phyloP scores from a whole-genome alignment of 805 yeast genomes.

The Zygoascus bituminiphila region DNA sequence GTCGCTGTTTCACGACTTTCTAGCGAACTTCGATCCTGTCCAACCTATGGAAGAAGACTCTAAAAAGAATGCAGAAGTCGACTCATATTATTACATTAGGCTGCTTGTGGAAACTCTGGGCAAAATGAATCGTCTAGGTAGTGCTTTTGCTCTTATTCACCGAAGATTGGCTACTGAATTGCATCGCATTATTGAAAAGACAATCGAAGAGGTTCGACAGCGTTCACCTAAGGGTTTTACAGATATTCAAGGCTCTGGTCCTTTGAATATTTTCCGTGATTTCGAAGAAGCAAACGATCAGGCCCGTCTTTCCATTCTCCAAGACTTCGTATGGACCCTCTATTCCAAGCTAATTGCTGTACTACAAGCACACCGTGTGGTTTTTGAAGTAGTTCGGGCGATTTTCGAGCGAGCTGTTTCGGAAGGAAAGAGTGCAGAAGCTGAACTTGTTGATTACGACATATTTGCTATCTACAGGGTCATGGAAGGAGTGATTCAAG shows the following conservation, averaged over 20 bases:
- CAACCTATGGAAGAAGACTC: constrained; percentile 22
- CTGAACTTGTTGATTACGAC: constrained; percentile 27
- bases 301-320: constrained; percentile 40
- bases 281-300: constrained; percentile 29
- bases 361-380: constrained; percentile 60
- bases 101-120: constrained; percentile 48
- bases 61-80: constrained; percentile 32
- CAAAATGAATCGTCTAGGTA: constrained; percentile 53
- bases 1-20: constrained; percentile 17
- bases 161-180: constrained; percentile 55
- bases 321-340: constrained; percentile 64
- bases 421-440: constrained; percentile 6
- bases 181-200: constrained; percentile 50
- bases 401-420: constrained; percentile 9
- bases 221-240: constrained; percentile 39
- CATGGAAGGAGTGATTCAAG: constrained; percentile 35
- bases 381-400: constrained; percentile 42
- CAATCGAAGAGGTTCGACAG: constrained; percentile 56
- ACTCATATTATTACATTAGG: constrained; percentile 47
- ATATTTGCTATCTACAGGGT: constrained; percentile 38
- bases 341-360: constrained; percentile 55
- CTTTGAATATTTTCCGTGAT: constrained; percentile 13
- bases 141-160: constrained; percentile 45
- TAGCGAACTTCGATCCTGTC: constrained; percentile 10
- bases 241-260: constrained; percentile 14